phyloP scores from a whole-genome alignment of 148 eudicot genomes.

The Vaccinium myrtillus region DNA sequence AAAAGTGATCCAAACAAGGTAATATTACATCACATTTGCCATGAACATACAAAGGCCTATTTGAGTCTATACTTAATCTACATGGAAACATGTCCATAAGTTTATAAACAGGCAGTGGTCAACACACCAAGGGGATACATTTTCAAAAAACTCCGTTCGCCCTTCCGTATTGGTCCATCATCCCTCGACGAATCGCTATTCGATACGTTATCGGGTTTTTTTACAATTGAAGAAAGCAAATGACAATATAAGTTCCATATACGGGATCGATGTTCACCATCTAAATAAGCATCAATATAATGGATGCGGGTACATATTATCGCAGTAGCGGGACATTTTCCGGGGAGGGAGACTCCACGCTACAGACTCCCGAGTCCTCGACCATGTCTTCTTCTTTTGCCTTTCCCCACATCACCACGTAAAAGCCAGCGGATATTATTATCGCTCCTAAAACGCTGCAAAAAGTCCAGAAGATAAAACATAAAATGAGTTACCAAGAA shows the following conservation, averaged over 20 bases:
- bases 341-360: constrained; percentile 21
- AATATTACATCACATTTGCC: too few species aligned
- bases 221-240: too few species aligned
- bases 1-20: too few species aligned
- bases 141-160: neutral
- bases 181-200: too few species aligned
- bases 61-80: too few species aligned
- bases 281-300: too few species aligned
- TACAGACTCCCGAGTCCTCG: neutral
- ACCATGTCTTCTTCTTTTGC: constrained; percentile 28
- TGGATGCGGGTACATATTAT: neutral
- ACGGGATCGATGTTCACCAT: neutral
- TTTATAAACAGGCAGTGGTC: neutral
- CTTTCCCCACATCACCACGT: constrained; percentile 49
- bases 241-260: neutral
- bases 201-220: too few species aligned
- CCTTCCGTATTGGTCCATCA: too few species aligned
- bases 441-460: constrained; percentile 41
- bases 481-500: neutral
- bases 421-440: constrained; percentile 36
- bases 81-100: too few species aligned
- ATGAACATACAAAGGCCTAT: too few species aligned
- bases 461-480: neutral
- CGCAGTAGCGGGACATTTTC: constrained; percentile 27
- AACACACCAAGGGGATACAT: neutral